Evolutionary conservation across 2,329 filamentous ascomycete genomes (phyloP), one percentile per base, ranked within the genome.

Genomic region (Botrytis aclada): DNA sequence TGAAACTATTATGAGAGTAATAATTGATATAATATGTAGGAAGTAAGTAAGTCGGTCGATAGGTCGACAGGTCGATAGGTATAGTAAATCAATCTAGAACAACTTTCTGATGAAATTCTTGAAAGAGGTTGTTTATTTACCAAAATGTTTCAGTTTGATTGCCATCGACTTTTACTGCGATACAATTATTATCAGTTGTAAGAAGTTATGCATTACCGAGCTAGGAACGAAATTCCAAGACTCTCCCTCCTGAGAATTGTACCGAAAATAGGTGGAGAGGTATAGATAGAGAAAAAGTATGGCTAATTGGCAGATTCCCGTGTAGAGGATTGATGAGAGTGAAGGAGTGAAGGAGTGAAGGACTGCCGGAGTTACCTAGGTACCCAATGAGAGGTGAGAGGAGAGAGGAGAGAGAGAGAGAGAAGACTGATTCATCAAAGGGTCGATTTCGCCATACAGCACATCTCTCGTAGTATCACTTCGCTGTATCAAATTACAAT

Each of bases 61-160:
- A 12, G 20, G 10, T 37, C n/a, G n/a, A n/a, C n/a, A 20, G 25
- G 10, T 39, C 22, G 32, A 25, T 14, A 12, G 20, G 10, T 37
- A 12, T 29, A 43, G 37, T 20, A 63, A 63, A 25, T 63, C 61
- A 63, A 25, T 63, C 61, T 43, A 39, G 61, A 63, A 43, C 39
- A 18, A 43, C 37, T 63, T 39, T 63, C 7, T 34, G 56, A 43
- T 41, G 37, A 29, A 63, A 29, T 63, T 63, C 61, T 32, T 63
- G 25, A 45, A 32, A 22, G 61, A 64, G 39, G 61, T 32, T 66
- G 62, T 34, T 20, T 43, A 47, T 66, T 39, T n/a, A 51, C 64
- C 16, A 29, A 39, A 51, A 66, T 54, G 64, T 66, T 66, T 66
- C 64, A 54, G n/a, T 39, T 64, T 64, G 39, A 61, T 64, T 64